Percentiles rank a stretch among this genome's conserved stretches.
phyloP scores from a whole-genome alignment of 2,329 filamentous ascomycete species.

The Pestalotiopsis sp. region DNA sequence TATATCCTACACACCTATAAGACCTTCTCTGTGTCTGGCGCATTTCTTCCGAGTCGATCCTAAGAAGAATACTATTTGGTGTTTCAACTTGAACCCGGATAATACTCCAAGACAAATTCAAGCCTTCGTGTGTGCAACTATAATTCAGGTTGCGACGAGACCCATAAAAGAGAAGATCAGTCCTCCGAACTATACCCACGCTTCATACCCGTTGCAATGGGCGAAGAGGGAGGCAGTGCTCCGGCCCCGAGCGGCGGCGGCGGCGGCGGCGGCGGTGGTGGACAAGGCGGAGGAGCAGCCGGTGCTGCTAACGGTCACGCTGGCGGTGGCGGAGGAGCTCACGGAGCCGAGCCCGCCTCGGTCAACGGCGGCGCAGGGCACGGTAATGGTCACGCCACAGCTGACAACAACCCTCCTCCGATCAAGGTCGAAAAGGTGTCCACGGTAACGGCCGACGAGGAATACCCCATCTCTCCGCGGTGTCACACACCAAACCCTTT shows the following conservation, averaged over 20 bases:
- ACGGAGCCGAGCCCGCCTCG: slow-evolving; percentile 6
- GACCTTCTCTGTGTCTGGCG: neutral
- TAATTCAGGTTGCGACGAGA: neutral
- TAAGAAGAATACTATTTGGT: neutral
- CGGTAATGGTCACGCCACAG: neutral
- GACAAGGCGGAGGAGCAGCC: neutral
- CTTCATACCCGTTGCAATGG: neutral
- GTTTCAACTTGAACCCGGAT: neutral
- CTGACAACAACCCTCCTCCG: neutral
- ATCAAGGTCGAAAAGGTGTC: neutral
- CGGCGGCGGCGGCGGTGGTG: neutral
- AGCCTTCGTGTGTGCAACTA: neutral
- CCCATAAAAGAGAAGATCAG: neutral
- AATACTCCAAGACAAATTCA: neutral
- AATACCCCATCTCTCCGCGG: slow-evolving; percentile 22
- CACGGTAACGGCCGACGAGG: neutral
- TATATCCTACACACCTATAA: neutral
- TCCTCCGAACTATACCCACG: neutral
- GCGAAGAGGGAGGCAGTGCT: neutral
- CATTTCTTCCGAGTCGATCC: neutral
- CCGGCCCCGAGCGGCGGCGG: neutral
- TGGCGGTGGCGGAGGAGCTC: neutral
- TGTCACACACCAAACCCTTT: slow-evolving; percentile 33
- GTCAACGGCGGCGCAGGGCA: neutral
- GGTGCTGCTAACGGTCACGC: neutral